These are phyloP conservation scores for Camellia japonica DNA, from an alignment of 148 eudicot genomes.

Conservation along the genomic window DNA sequence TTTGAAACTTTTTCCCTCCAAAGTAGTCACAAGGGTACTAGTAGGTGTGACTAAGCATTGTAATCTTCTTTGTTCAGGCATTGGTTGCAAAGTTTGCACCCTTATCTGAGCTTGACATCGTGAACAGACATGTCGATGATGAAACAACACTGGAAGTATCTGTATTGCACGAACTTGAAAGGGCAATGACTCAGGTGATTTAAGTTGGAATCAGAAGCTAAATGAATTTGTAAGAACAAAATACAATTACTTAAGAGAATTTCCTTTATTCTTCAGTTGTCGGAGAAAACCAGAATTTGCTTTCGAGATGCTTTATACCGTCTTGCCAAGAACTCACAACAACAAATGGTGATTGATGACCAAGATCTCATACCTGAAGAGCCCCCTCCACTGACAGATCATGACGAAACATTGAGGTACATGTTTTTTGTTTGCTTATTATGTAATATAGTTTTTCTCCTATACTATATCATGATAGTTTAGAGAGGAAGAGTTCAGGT, in stretches of 20 bases:
- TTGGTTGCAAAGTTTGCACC: constrained; percentile 26
- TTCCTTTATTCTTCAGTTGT: constrained; percentile 38
- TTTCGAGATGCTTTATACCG: constrained; percentile 83
- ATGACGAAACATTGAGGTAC: constrained; percentile 41
- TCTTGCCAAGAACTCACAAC: constrained; percentile 65
- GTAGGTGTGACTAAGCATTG: constrained; percentile 9
- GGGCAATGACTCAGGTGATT: constrained; percentile 54
- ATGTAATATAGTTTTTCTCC: background rate
- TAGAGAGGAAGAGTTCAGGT: background rate
- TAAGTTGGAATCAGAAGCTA: background rate
- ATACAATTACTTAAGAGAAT: background rate
- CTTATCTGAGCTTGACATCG: constrained; percentile 26
- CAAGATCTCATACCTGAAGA: constrained; percentile 28
- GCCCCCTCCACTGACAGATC: constrained; percentile 20
- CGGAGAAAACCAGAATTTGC: constrained; percentile 59
- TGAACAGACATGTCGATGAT: constrained; percentile 21
- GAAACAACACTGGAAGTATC: constrained; percentile 58
- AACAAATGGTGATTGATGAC: constrained; percentile 19
- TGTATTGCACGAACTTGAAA: constrained; percentile 52
- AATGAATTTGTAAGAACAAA: background rate
- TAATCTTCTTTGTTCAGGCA: constrained; percentile 35
- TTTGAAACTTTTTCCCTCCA: too few species aligned
- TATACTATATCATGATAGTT: background rate
- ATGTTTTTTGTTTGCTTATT: background rate
- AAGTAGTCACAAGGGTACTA: background rate